These are phyloP conservation scores for Geosmithia flava DNA, from an alignment of 2,329 filamentous ascomycete species.

Conservation along the genomic window DNA sequence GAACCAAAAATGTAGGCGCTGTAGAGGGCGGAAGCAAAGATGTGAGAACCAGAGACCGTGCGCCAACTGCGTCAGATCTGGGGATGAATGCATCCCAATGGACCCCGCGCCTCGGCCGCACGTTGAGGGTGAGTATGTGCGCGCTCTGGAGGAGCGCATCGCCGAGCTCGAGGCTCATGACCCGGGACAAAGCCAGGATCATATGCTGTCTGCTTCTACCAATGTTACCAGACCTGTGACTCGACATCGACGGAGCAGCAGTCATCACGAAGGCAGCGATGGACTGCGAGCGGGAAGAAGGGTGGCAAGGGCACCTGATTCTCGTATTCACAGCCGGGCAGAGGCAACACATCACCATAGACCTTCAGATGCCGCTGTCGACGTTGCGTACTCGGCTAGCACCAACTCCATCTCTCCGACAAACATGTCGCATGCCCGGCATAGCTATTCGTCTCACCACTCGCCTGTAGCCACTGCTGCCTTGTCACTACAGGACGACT, in stretches of 20 bases:
- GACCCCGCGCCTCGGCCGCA: conserved; percentile 7
- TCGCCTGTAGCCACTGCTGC: conserved; percentile 1
- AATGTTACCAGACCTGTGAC: background rate
- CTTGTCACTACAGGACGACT: conserved; percentile 2
- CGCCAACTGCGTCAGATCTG: conserved; percentile 11
- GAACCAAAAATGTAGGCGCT: conserved; percentile 4
- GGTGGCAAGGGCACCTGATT: background rate
- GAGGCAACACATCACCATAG: background rate
- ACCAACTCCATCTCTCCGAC: conserved; percentile 1
- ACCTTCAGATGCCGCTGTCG: background rate
- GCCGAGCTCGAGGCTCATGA: conserved; percentile 7
- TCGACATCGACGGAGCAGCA: background rate
- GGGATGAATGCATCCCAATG: conserved; percentile 8
- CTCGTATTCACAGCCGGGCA: background rate
- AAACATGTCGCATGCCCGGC: background rate
- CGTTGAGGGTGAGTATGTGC: conserved; percentile 7
- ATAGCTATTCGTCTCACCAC: conserved; percentile 2
- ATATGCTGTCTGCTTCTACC: background rate
- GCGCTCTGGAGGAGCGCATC: conserved; percentile 7
- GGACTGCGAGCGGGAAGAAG: background rate
- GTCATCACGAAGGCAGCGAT: background rate
- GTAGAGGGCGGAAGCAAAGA: conserved; percentile 11
- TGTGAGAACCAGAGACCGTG: conserved; percentile 11
- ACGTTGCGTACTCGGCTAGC: background rate
- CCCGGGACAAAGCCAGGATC: conserved; percentile 8